phyloP scores from a whole-genome alignment of 1,139 yeast species.

The Sugiyamaella novakii region DNA sequence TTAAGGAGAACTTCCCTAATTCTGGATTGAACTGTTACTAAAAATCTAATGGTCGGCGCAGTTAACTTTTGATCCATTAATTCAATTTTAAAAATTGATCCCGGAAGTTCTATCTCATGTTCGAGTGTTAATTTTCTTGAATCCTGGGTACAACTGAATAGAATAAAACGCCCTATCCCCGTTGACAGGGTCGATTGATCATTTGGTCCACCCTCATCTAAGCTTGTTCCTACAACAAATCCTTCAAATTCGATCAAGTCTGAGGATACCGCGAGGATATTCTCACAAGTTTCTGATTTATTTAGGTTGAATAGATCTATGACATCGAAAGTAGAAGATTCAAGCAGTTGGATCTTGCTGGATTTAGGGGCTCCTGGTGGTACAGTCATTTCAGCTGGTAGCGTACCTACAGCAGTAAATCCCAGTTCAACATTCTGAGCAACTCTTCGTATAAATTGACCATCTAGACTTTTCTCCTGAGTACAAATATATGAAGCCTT shows the following conservation, averaged over 20 bases:
- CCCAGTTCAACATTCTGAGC: constrained; percentile 8
- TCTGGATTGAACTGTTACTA: constrained; percentile 10
- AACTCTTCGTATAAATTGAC: constrained; percentile 9
- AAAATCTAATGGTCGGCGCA: constrained; percentile 14
- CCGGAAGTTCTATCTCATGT: constrained; percentile 10
- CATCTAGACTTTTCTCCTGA: constrained; percentile 7
- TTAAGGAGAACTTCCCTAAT: constrained; percentile 13
- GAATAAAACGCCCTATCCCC: constrained; percentile 14
- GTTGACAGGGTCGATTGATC: constrained; percentile 4
- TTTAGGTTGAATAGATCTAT: constrained; percentile 6
- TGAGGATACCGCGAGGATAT: constrained; percentile 10
- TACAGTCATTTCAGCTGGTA: background rate
- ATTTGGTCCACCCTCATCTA: constrained; percentile 6
- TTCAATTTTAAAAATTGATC: constrained; percentile 10
- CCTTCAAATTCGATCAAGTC: constrained; percentile 15
- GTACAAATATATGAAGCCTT: constrained; percentile 11
- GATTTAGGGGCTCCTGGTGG: background rate
- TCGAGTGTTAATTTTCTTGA: constrained; percentile 8
- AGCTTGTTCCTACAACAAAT: constrained; percentile 15
- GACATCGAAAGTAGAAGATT: constrained; percentile 9
- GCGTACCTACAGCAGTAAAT: constrained; percentile 1
- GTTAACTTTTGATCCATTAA: constrained; percentile 9
- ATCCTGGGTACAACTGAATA: constrained; percentile 1
- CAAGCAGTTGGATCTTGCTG: constrained; percentile 11
- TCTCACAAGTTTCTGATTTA: constrained; percentile 9